phyloP scores from a whole-genome alignment of 495 filamentous ascomycete species.

The Penicillium riverlandense region DNA sequence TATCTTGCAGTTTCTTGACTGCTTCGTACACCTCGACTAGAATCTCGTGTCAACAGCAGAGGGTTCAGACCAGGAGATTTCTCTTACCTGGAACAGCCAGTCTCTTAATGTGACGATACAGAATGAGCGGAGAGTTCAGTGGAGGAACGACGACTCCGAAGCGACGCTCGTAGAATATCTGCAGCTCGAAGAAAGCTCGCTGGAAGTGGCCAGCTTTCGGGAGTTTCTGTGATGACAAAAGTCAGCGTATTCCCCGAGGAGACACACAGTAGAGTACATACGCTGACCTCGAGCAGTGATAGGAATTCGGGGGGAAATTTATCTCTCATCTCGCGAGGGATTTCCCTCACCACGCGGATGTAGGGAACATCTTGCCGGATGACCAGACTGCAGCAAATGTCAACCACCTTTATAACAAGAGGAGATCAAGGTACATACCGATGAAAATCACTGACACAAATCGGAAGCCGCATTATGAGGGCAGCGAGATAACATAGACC shows the following conservation, averaged over 20 bases:
- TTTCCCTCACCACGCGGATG: constrained; percentile 28
- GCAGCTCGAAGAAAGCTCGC: constrained; percentile 48
- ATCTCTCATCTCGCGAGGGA: constrained; percentile 63
- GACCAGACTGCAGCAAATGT: constrained; percentile 18
- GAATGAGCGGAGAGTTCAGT: constrained; percentile 58
- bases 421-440: constrained; percentile 25
- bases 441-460: constrained; percentile 57
- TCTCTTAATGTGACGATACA: constrained; percentile 63
- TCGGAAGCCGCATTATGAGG: constrained; percentile 55
- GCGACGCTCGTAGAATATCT: constrained; percentile 54
- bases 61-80: background rate
- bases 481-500: constrained; percentile 61
- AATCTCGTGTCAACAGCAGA: constrained; percentile 7
- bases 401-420: background rate
- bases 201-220: constrained; percentile 55
- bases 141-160: constrained; percentile 67
- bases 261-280: constrained; percentile 20
- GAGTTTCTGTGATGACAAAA: constrained; percentile 15
- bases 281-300: constrained; percentile 47
- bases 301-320: constrained; percentile 55
- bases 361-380: constrained; percentile 41
- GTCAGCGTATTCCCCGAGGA: background rate
- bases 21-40: constrained; percentile 64
- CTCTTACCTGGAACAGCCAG: constrained; percentile 70
- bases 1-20: constrained; percentile 47